Conservation (phyloP, 2,329 filamentous ascomycete genomes). For the Pseudocercospora macadamiae region DNA sequence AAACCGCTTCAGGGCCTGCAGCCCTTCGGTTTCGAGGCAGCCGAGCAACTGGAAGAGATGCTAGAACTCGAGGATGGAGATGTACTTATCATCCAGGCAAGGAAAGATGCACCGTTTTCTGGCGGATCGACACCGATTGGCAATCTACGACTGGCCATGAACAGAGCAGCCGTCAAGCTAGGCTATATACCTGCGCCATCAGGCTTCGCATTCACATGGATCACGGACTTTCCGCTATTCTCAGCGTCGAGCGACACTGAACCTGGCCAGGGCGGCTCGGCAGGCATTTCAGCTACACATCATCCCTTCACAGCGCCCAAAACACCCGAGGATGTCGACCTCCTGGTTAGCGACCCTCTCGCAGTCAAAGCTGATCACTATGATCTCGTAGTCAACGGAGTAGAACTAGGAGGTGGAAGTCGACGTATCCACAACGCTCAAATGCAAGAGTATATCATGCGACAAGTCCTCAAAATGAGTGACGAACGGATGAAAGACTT, state of each 20-base stretch:
- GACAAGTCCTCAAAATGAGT: slow-evolving; percentile 78
- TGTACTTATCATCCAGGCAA: slow-evolving; percentile 78
- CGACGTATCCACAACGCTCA: slow-evolving; percentile 84
- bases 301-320: slow-evolving; percentile 94
- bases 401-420: slow-evolving; percentile 91
- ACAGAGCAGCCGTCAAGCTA: slow-evolving; percentile 68
- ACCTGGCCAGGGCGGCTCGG: slow-evolving; percentile 78
- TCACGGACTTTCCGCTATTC: slow-evolving; percentile 91
- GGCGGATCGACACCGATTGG: slow-evolving; percentile 77
- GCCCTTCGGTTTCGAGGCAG: slow-evolving; percentile 73
- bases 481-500: slow-evolving; percentile 77
- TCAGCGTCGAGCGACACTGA: slow-evolving; percentile 67
- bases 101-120: slow-evolving; percentile 63
- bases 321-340: slow-evolving; percentile 69
- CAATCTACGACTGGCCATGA: slow-evolving; percentile 69
- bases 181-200: slow-evolving; percentile 56
- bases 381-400: slow-evolving; percentile 92
- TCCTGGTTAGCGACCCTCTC: slow-evolving; percentile 73
- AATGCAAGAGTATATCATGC: slow-evolving; percentile 83
- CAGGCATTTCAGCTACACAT: slow-evolving; percentile 84
- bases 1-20: slow-evolving; percentile 78
- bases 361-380: slow-evolving; percentile 83
- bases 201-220: slow-evolving; percentile 76
- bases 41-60: slow-evolving; percentile 59
- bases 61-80: slow-evolving; percentile 70